These are phyloP conservation scores for Diaporthe sp. DNA, from an alignment of 2,329 filamentous ascomycete genomes.

Conservation along the genomic window DNA sequence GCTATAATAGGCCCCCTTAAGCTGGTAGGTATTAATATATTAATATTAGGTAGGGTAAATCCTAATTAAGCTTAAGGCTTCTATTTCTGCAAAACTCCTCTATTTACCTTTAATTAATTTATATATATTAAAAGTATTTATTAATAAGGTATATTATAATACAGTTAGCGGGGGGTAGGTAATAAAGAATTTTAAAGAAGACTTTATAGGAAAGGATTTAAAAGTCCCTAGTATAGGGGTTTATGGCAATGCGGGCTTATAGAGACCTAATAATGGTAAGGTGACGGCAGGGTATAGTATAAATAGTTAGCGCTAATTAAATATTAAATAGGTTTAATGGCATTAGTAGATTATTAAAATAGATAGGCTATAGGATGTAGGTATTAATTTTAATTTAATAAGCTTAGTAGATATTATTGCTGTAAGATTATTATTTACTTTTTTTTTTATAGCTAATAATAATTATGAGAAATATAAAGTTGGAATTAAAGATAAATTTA, in stretches of 20 bases:
- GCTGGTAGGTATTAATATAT: not conserved
- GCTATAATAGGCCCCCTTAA: not conserved
- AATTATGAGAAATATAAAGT: too few relatives aligned
- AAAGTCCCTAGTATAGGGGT: not conserved
- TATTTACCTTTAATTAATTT: not conserved
- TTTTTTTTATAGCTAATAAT: too few relatives aligned
- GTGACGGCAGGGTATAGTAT: not conserved
- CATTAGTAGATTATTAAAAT: too few relatives aligned
- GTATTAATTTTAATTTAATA: too few relatives aligned
- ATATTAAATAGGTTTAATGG: not conserved
- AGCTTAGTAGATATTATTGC: too few relatives aligned
- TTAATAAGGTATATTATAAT: not conserved
- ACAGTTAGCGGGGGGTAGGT: not conserved
- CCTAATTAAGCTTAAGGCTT: not conserved
- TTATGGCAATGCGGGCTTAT: not conserved
- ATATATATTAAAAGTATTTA: not conserved
- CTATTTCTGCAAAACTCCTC: not conserved
- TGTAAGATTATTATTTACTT: too few relatives aligned
- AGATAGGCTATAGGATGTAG: too few relatives aligned
- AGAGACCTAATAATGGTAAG: not conserved
- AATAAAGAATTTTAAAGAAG: not conserved
- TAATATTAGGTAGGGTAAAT: not conserved
- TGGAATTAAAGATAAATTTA: too few relatives aligned
- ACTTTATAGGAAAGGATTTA: not conserved
- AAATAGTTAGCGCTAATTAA: not conserved